Percentiles rank a stretch among this genome's conserved stretches.
Conservation (phyloP, 768 basidiomycete species). For the Podaxis mareebaensis region DNA sequence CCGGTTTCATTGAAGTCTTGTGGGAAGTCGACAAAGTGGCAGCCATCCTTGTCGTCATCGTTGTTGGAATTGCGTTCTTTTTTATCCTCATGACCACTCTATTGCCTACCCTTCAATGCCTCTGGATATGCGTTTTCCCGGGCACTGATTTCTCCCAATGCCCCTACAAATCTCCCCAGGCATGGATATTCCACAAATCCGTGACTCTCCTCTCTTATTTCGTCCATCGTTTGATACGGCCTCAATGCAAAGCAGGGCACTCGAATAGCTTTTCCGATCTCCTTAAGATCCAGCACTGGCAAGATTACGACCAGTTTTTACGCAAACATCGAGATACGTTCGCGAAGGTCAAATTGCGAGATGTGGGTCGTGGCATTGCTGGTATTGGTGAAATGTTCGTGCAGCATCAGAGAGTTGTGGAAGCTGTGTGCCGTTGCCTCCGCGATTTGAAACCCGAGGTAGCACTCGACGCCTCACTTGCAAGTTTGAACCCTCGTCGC, state of each 20-base stretch:
- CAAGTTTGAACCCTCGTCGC: not conserved
- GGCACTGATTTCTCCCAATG: slow-evolving; percentile 1
- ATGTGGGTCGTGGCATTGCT: not conserved
- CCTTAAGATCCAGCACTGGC: not conserved
- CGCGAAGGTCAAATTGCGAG: not conserved
- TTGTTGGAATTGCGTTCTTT: slow-evolving; percentile 13
- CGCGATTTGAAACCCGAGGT: not conserved
- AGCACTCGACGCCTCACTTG: not conserved
- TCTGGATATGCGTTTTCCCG: not conserved
- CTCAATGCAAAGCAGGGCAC: not conserved
- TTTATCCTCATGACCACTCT: slow-evolving; percentile 18
- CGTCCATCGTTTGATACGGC: not conserved
- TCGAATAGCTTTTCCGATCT: not conserved
- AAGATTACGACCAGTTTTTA: not conserved
- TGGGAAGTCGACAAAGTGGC: slow-evolving; percentile 16
- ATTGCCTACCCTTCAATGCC: slow-evolving; percentile 19
- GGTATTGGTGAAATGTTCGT: not conserved
- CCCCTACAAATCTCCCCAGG: slow-evolving; percentile 16
- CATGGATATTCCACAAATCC: slow-evolving; percentile 9
- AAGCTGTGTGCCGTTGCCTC: not conserved
- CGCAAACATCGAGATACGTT: not conserved
- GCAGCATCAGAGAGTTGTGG: not conserved
- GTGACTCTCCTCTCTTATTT: not conserved
- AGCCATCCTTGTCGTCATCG: slow-evolving; percentile 14
- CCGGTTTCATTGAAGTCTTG: slow-evolving; percentile 20